phyloP scores from a whole-genome alignment of 345 rosid genomes.

The Arabidopsis suecica region DNA sequence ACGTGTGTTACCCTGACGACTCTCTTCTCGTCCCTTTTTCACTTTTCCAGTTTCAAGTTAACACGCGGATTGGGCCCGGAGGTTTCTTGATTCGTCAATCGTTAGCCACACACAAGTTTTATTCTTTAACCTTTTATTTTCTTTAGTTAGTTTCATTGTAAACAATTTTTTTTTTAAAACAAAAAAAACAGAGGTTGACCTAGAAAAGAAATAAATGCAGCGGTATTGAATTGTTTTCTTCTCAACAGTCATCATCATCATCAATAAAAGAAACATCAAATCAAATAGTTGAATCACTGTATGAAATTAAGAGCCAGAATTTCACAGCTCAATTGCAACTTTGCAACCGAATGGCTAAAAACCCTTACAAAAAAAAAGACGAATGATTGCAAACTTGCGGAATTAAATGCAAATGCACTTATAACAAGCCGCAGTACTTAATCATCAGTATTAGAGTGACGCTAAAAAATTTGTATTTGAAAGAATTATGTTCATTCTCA shows the following conservation, averaged over 20 bases:
- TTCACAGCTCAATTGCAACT: slow-evolving; percentile 5
- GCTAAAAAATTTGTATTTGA: not conserved
- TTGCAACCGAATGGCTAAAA: not conserved
- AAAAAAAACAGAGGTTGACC: slow-evolving; percentile 8
- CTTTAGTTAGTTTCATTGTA: not conserved
- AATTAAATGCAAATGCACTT: slow-evolving; percentile 18
- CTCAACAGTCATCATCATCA: slow-evolving; percentile 7
- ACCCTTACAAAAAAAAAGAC: not conserved
- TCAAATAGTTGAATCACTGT: slow-evolving; percentile 24
- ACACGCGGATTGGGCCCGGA: not conserved
- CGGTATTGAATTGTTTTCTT: not conserved
- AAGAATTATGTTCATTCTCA: not conserved
- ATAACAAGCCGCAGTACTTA: not conserved
- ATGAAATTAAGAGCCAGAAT: slow-evolving; percentile 9
- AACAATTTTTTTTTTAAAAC: not conserved
- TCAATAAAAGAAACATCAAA: not conserved
- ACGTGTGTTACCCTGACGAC: slow-evolving; percentile 19
- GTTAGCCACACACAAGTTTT: slow-evolving; percentile 21
- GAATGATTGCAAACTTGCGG: not conserved
- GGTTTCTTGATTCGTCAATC: slow-evolving; percentile 6
- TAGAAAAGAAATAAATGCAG: not conserved
- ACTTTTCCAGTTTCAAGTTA: slow-evolving; percentile 14
- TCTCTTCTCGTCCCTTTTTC: not conserved
- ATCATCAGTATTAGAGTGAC: not conserved
- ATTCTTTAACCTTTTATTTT: not conserved